Conservation (phyloP, 2,329 filamentous ascomycete genomes). For the Hypoxylon sp. region DNA sequence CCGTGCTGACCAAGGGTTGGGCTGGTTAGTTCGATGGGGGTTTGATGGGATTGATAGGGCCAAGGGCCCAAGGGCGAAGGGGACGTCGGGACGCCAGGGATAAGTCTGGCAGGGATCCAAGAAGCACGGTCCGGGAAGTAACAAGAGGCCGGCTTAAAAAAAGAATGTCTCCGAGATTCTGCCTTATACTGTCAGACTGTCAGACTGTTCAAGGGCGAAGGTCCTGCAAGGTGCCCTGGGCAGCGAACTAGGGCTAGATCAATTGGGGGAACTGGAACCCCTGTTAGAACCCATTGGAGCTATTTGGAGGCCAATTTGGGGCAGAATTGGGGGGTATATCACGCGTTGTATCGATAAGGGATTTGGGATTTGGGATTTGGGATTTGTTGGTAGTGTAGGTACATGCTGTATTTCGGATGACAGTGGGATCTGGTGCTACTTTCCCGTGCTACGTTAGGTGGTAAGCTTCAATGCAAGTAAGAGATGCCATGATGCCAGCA, state of each 20-base stretch:
- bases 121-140: constrained; percentile 1
- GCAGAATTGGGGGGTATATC: constrained; percentile 3
- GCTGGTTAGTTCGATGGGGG: constrained; percentile 10
- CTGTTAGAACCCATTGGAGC: constrained; percentile 2
- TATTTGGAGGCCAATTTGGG: constrained; percentile 7
- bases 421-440: constrained; percentile 41
- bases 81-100: constrained; percentile 36
- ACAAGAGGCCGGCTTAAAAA: constrained; percentile 6
- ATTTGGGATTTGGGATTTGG: too few relatives aligned
- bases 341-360: constrained; percentile 36
- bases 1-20: constrained; percentile 38
- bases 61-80: constrained; percentile 27
- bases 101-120: constrained; percentile 30
- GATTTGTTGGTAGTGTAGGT: too few relatives aligned
- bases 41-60: constrained; percentile 31
- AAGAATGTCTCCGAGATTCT: constrained; percentile 28
- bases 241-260: constrained; percentile 27
- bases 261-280: constrained; percentile 11
- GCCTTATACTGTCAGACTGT: too few relatives aligned
- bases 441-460: constrained; percentile 32
- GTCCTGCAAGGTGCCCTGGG: background rate
- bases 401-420: too few relatives aligned
- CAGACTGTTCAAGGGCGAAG: constrained; percentile 9
- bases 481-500: constrained; percentile 39
- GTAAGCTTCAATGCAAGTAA: constrained; percentile 38